Conservation (phyloP, 2,329 filamentous ascomycete species). For the Claviceps sp. region DNA sequence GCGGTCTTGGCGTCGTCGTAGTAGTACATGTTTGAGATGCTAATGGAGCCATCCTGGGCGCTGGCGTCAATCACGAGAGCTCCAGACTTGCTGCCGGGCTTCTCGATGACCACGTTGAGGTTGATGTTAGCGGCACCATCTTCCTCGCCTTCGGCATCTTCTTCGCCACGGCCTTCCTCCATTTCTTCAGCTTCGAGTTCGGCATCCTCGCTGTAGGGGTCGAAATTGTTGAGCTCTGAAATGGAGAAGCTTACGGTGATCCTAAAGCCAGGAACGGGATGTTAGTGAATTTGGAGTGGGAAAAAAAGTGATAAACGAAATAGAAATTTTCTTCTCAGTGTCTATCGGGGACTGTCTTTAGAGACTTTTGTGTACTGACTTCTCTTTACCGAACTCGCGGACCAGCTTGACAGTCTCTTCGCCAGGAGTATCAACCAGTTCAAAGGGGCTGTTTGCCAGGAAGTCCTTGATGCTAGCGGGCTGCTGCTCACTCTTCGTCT, state of each 20-base stretch:
- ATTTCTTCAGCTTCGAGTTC: slow-evolving; percentile 27
- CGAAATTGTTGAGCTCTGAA: slow-evolving; percentile 26
- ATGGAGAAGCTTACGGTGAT: slow-evolving; percentile 32
- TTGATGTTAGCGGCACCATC: slow-evolving; percentile 62
- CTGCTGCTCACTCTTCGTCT: slow-evolving; percentile 61
- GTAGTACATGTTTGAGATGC: slow-evolving; percentile 85
- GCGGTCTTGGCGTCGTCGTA: slow-evolving; percentile 68
- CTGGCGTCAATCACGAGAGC: slow-evolving; percentile 77
- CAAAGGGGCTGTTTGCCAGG: slow-evolving; percentile 70
- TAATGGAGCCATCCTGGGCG: slow-evolving; percentile 72
- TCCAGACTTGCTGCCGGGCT: slow-evolving; percentile 55
- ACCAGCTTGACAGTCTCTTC: slow-evolving; percentile 79
- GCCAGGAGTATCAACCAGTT: slow-evolving; percentile 69
- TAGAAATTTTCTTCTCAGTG: no score
- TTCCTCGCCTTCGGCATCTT: slow-evolving; percentile 33
- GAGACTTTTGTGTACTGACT: slow-evolving; percentile 36
- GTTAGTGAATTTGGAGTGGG: background rate
- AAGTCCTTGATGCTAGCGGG: slow-evolving; percentile 77
- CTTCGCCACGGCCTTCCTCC: slow-evolving; percentile 33
- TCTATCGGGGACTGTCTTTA: no score
- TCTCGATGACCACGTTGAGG: slow-evolving; percentile 79
- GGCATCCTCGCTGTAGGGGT: slow-evolving; percentile 24
- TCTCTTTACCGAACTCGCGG: slow-evolving; percentile 76
- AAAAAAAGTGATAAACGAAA: no score
- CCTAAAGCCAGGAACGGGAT: slow-evolving; percentile 11